Conservation (phyloP, 1,284 basidiomycete species). For the Puccinia hordei region DNA sequence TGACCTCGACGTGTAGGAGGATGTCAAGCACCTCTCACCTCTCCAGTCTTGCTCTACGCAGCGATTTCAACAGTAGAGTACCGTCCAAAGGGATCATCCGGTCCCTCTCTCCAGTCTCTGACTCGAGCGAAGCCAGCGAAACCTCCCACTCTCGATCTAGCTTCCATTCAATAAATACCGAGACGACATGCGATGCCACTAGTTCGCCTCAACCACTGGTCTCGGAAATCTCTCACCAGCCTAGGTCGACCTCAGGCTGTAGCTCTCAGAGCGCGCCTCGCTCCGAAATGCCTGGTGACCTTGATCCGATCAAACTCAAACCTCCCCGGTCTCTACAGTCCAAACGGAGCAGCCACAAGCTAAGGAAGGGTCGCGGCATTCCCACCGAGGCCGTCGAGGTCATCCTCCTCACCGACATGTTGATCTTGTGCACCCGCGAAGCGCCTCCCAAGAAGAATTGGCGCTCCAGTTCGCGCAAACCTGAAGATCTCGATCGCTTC, state of each 20-base stretch:
- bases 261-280: not conserved
- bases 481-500: slow-evolving; percentile 3
- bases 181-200: not conserved
- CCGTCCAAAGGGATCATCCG: not conserved
- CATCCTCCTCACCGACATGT: slow-evolving; percentile 10
- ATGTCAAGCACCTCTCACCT: not conserved
- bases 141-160: slow-evolving; percentile 7
- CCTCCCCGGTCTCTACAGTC: not conserved
- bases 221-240: not conserved
- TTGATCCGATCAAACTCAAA: not conserved
- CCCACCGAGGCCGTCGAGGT: slow-evolving; percentile 5
- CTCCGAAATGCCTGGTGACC: not conserved
- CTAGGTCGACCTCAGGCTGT: not conserved
- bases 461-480: slow-evolving; percentile 4
- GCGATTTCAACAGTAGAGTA: not conserved
- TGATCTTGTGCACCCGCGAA: slow-evolving; percentile 26
- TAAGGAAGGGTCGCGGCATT: not conserved
- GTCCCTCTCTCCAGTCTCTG: slow-evolving; percentile 2
- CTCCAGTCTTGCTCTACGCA: not conserved
- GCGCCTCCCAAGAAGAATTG: slow-evolving; percentile 18
- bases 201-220: not conserved
- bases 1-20: not conserved
- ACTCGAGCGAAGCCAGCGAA: slow-evolving; percentile 26
- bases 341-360: slow-evolving; percentile 20
- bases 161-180: slow-evolving; percentile 27